Evolutionary conservation across 768 basidiomycete genomes (phyloP).

Genomic region (Vishniacozyma victoriae): DNA sequence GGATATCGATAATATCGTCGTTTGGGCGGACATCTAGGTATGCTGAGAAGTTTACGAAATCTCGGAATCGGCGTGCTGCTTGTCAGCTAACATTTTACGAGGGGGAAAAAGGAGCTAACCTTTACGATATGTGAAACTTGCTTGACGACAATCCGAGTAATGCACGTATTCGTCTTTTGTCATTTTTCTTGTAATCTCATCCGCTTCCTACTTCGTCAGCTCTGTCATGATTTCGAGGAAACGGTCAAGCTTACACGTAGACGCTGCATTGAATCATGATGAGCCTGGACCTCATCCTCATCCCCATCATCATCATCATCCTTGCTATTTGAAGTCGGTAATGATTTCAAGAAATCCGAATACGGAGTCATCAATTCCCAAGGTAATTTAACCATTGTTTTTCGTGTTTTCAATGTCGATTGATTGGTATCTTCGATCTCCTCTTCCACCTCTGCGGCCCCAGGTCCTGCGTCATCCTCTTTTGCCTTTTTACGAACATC

Average conservation of each 20-base stretch:
- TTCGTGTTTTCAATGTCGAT: slow-evolving; percentile 62
- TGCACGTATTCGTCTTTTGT: slow-evolving; percentile 94
- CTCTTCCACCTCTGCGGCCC: slow-evolving; percentile 65
- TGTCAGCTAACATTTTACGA: slow-evolving; percentile 1
- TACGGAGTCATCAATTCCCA: slow-evolving; percentile 94
- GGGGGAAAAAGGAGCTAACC: no score
- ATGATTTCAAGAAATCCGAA: slow-evolving; percentile 63
- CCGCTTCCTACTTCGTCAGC: slow-evolving; percentile 63
- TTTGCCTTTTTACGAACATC: slow-evolving; percentile 94
- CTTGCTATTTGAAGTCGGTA: slow-evolving; percentile 20
- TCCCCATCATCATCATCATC: slow-evolving; percentile 92
- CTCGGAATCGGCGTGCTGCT: slow-evolving; percentile 85
- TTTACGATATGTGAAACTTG: slow-evolving; percentile 95
- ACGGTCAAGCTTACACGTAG: slow-evolving; percentile 55
- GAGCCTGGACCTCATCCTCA: slow-evolving; percentile 91
- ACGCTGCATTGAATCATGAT: slow-evolving; percentile 85
- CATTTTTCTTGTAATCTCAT: slow-evolving; percentile 92
- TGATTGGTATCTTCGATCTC: slow-evolving; percentile 16
- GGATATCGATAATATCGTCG: slow-evolving; percentile 92
- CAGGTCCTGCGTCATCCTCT: slow-evolving; percentile 70
- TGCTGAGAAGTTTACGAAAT: slow-evolving; percentile 81
- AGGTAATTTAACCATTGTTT: slow-evolving; percentile 88
- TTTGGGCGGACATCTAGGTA: slow-evolving; percentile 82
- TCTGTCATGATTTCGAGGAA: not conserved
- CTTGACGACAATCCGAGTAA: slow-evolving; percentile 93